Evolutionary conservation across 768 basidiomycete species (phyloP).

Genomic region (Tricholoma hemisulphureum): DNA sequence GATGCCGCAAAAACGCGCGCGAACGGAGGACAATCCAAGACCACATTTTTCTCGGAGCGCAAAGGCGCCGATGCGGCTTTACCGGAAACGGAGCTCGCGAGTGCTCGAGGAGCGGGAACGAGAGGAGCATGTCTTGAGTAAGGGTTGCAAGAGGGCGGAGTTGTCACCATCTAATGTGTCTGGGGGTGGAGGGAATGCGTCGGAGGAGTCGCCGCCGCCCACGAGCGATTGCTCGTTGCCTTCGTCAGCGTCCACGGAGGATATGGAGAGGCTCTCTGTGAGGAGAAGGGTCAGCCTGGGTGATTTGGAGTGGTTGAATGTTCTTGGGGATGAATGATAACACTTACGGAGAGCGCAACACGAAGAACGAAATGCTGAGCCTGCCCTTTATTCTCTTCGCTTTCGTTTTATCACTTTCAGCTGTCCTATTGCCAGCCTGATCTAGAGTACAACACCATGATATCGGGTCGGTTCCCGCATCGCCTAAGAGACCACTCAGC

Average conservation of each 20-base stretch:
- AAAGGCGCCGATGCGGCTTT: slow-evolving; percentile 22
- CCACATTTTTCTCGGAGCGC: slow-evolving; percentile 7
- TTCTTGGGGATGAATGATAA: not conserved
- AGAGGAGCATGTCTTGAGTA: not conserved
- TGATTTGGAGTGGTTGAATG: not conserved
- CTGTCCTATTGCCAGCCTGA: not conserved
- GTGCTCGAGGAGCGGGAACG: slow-evolving; percentile 40
- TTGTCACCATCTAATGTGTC: not conserved
- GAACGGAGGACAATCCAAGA: slow-evolving; percentile 11
- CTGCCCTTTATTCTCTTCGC: not conserved
- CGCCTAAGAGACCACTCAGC: too few species aligned
- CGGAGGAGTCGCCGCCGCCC: slow-evolving; percentile 3
- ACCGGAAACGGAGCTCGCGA: slow-evolving; percentile 49
- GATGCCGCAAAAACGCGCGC: slow-evolving; percentile 33
- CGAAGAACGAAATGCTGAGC: not conserved
- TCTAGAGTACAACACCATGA: not conserved
- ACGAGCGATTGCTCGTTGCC: slow-evolving; percentile 3
- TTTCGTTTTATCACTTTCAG: not conserved
- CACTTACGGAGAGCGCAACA: too few species aligned
- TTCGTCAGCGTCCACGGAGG: not conserved
- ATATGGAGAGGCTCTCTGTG: not conserved
- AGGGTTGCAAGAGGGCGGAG: slow-evolving; percentile 10
- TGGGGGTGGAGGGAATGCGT: not conserved
- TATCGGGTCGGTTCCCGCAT: not conserved
- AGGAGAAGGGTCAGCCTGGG: not conserved